Conservation (phyloP, 2,329 filamentous ascomycete genomes). For the Exophiala xenobiotica region DNA sequence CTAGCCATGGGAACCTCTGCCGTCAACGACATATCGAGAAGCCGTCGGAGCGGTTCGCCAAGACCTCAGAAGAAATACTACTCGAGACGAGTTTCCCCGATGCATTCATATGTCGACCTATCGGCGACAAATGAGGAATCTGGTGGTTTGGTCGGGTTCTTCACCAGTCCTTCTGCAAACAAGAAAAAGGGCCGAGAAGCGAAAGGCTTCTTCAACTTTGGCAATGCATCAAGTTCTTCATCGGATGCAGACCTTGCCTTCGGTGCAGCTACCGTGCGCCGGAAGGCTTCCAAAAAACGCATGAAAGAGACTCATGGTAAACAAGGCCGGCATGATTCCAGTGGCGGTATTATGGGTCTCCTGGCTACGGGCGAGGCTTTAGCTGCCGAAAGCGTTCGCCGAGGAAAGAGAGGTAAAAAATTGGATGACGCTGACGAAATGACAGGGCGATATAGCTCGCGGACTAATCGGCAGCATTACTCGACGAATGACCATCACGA, state of each 20-base stretch:
- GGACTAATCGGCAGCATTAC: conserved; percentile 6
- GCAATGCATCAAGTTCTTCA: conserved; percentile 66
- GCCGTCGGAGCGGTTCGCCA: conserved; percentile 39
- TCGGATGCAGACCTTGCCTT: conserved; percentile 69
- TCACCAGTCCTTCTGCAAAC: conserved; percentile 60
- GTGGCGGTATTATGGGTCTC: conserved; percentile 50
- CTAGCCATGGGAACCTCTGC: conserved; percentile 38
- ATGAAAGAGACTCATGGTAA: conserved; percentile 23
- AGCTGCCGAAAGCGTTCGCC: conserved; percentile 39
- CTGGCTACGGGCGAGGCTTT: conserved; percentile 49
- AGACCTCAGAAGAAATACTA: conserved; percentile 31
- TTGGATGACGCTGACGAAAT: conserved; percentile 21
- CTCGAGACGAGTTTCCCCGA: conserved; percentile 49
- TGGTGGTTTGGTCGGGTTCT: conserved; percentile 62
- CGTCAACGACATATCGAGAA: conserved; percentile 25
- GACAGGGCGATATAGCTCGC: conserved; percentile 12
- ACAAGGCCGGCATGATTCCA: conserved; percentile 38
- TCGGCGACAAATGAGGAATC: conserved; percentile 55
- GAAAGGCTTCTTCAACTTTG: conserved; percentile 54
- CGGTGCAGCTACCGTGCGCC: conserved; percentile 54
- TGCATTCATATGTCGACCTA: conserved; percentile 66
- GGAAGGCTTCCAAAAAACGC: conserved; percentile 33
- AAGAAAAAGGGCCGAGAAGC: conserved; percentile 43
- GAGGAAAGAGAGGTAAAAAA: conserved; percentile 23
- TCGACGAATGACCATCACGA: conserved; percentile 16